phyloP scores from a whole-genome alignment of 768 basidiomycete species.

The Lactifluus volemus region DNA sequence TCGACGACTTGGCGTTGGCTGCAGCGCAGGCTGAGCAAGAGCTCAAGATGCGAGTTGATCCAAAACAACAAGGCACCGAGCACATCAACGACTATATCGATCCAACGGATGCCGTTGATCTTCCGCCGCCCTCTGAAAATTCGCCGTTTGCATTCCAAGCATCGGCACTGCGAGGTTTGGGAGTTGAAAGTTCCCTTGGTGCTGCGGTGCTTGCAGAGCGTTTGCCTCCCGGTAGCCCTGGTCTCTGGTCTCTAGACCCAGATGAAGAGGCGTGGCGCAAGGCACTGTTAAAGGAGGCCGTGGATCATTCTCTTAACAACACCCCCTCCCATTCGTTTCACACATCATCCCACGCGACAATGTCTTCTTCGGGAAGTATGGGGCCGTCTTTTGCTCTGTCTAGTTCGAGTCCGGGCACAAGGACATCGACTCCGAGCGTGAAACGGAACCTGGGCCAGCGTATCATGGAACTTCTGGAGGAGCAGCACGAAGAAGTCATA shows the following conservation, averaged over 20 bases:
- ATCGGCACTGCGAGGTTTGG: constrained; percentile 62
- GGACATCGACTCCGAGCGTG: constrained; percentile 9
- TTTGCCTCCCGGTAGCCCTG: constrained; percentile 58
- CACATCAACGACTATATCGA: constrained; percentile 59
- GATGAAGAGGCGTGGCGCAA: constrained; percentile 67
- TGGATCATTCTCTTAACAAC: constrained; percentile 63
- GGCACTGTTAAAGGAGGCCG: constrained; percentile 66
- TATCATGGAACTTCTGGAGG: constrained; percentile 17
- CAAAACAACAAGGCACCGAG: constrained; percentile 35
- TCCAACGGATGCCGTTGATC: constrained; percentile 76
- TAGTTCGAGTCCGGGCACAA: constrained; percentile 6
- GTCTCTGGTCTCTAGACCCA: constrained; percentile 43
- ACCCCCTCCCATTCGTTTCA: constrained; percentile 37
- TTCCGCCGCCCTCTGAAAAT: constrained; percentile 58
- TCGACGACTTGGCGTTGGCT: constrained; percentile 60
- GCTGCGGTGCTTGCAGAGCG: constrained; percentile 69
- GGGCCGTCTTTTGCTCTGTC: constrained; percentile 15
- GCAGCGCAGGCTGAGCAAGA: constrained; percentile 72
- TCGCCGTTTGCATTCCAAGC: constrained; percentile 72
- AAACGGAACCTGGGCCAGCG: constrained; percentile 20
- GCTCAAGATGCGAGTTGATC: constrained; percentile 45
- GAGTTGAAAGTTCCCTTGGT: constrained; percentile 65
- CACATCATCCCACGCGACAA: constrained; percentile 22
- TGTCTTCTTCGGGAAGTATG: constrained; percentile 23
- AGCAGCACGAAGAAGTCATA: constrained; percentile 7